Evolutionary conservation across 2,329 filamentous ascomycete species (phyloP).

Genomic region (Alternaria brassicae): DNA sequence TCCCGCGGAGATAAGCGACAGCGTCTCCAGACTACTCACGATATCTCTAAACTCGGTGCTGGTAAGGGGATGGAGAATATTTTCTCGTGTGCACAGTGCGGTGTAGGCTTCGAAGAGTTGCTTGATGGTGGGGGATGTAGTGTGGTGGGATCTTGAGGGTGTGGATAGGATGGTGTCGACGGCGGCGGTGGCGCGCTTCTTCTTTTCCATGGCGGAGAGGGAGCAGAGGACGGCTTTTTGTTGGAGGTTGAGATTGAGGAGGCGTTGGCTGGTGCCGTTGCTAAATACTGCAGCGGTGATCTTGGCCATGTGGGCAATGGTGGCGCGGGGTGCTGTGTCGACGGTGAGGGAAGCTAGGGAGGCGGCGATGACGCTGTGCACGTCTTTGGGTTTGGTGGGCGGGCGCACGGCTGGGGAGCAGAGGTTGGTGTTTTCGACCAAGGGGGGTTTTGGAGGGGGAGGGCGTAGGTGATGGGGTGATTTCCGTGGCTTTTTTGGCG

Average conservation of each 20-base stretch:
- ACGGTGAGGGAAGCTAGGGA: constrained; percentile 71
- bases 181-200: constrained; percentile 60
- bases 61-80: constrained; percentile 87
- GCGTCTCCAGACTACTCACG: constrained; percentile 83
- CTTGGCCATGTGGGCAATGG: constrained; percentile 88
- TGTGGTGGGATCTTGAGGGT: constrained; percentile 53
- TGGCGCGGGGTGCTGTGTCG: constrained; percentile 84
- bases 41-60: constrained; percentile 95
- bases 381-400: constrained; percentile 47
- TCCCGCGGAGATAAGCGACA: constrained; percentile 77
- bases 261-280: constrained; percentile 83
- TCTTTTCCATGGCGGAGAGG: constrained; percentile 83
- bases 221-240: constrained; percentile 95
- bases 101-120: constrained; percentile 84
- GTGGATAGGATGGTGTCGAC: constrained; percentile 44
- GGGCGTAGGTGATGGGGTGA: constrained; percentile 56
- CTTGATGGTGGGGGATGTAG: constrained; percentile 80
- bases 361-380: constrained; percentile 29
- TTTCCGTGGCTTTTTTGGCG: constrained; percentile 63
- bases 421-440: constrained; percentile 83
- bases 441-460: constrained; percentile 78
- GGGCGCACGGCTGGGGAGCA: constrained; percentile 59
- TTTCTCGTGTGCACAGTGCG: constrained; percentile 81
- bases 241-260: constrained; percentile 89
- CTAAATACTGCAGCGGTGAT: constrained; percentile 89